Evolutionary conservation across 441 rosid species (phyloP).

Genomic region (Adansonia rubrostipa): DNA sequence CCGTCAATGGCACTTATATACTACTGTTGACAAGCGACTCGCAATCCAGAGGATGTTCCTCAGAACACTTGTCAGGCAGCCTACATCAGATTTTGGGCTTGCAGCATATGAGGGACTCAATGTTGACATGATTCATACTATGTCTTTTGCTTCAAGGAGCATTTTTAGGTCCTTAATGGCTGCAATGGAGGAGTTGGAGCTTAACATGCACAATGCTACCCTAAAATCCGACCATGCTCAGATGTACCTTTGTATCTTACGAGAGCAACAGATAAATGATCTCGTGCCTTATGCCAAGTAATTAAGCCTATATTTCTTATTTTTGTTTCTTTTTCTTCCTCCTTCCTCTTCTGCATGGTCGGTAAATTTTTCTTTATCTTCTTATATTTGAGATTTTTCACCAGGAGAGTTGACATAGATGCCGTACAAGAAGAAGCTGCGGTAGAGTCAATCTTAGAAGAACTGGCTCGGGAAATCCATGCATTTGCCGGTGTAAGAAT

Average conservation of each 20-base stretch:
- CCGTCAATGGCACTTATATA: constrained; percentile 97
- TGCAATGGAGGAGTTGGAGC: constrained; percentile 99
- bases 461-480: constrained; percentile 78
- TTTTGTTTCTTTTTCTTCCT: background rate
- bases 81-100: constrained; percentile 69
- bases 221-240: constrained; percentile 90
- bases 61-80: constrained; percentile 93
- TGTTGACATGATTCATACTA: constrained; percentile 46
- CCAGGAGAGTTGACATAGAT: constrained; percentile 84
- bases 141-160: constrained; percentile 83
- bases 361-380: constrained; percentile 25
- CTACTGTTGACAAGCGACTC: constrained; percentile 80
- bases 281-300: constrained; percentile 91
- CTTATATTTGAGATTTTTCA: constrained; percentile 39
- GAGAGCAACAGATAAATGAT: constrained; percentile 87
- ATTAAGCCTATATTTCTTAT: constrained; percentile 27
- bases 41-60: constrained; percentile 94
- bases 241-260: constrained; percentile 91
- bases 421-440: constrained; percentile 75
- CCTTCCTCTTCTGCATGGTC: background rate
- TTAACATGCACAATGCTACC: constrained; percentile 84
- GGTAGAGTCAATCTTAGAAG: constrained; percentile 76
- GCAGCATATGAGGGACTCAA: constrained; percentile 66
- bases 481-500: constrained; percentile 83
- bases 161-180: constrained; percentile 84